Conservation (phyloP, 164 flowering plant genomes). For the Vitis rotundifolia region DNA sequence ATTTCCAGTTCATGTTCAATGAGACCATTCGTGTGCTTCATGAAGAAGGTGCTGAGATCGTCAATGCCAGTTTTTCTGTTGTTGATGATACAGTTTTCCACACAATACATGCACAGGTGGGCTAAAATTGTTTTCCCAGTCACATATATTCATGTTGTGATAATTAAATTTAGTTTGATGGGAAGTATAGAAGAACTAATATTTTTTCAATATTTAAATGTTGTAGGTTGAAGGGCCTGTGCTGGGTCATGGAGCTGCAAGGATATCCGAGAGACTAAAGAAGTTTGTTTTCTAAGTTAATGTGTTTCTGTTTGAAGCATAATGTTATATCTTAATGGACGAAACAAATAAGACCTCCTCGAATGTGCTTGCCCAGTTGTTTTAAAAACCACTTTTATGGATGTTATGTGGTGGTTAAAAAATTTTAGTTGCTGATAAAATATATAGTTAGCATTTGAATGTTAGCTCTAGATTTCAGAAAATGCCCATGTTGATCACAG, state of each 20-base stretch:
- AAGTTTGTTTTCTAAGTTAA: conserved; percentile 16
- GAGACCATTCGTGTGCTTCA: conserved; percentile 47
- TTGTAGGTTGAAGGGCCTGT: conserved; percentile 32
- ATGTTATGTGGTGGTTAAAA: too few relatives aligned
- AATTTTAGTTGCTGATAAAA: too few relatives aligned
- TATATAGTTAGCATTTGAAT: too few relatives aligned
- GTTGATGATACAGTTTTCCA: conserved; percentile 48
- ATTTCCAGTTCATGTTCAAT: conserved; percentile 46
- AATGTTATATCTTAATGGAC: too few relatives aligned
- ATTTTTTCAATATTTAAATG: neutral
- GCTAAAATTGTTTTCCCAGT: neutral
- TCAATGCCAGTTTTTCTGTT: conserved; percentile 50
- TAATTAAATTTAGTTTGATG: neutral
- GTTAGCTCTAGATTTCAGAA: too few relatives aligned
- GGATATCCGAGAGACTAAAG: conserved; percentile 38
- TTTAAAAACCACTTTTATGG: too few relatives aligned
- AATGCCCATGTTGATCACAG: too few relatives aligned
- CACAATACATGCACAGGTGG: conserved; percentile 62
- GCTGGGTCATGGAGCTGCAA: conserved; percentile 24
- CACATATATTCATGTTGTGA: neutral
- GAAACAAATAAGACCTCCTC: too few relatives aligned
- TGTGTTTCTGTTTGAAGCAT: too few relatives aligned
- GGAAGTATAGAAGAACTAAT: neutral
- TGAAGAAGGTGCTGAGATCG: conserved; percentile 65
- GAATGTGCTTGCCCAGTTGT: too few relatives aligned